A percentile compares a stretch with the other conserved stretches of the same genome.
Conservation (phyloP, 2,329 filamentous ascomycete genomes). For the Cercospora sesami region DNA sequence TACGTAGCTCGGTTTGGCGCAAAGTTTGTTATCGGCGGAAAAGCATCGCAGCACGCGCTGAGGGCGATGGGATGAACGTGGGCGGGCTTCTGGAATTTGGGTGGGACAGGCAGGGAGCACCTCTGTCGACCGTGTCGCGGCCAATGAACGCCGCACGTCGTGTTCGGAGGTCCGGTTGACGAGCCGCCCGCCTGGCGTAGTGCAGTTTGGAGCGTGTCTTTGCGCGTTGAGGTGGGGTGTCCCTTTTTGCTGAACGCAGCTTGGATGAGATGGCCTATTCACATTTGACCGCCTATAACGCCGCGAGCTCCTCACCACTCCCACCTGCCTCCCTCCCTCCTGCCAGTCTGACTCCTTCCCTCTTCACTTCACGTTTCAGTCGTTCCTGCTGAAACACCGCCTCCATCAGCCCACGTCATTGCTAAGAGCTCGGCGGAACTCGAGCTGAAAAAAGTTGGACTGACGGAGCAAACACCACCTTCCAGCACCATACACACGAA, state of each 20-base stretch:
- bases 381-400: slow-evolving; percentile 10
- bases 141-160: slow-evolving; percentile 12
- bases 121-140: background rate
- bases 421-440: background rate
- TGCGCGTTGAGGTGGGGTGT: background rate
- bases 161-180: slow-evolving; percentile 2
- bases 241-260: slow-evolving; percentile 4
- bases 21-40: background rate
- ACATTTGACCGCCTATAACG: slow-evolving; percentile 5
- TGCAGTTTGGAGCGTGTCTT: background rate
- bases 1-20: background rate
- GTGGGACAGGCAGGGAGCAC: background rate
- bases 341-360: background rate
- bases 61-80: background rate
- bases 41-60: background rate
- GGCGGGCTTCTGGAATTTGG: background rate
- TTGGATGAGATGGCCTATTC: background rate
- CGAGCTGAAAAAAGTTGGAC: slow-evolving; percentile 8
- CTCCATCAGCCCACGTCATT: background rate
- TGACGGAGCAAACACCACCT: background rate
- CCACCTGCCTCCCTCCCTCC: background rate
- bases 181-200: background rate
- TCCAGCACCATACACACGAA: background rate
- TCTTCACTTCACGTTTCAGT: background rate
- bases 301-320: background rate